Conservation (phyloP, 1,284 basidiomycete genomes). For the Blastosporella zonata region DNA sequence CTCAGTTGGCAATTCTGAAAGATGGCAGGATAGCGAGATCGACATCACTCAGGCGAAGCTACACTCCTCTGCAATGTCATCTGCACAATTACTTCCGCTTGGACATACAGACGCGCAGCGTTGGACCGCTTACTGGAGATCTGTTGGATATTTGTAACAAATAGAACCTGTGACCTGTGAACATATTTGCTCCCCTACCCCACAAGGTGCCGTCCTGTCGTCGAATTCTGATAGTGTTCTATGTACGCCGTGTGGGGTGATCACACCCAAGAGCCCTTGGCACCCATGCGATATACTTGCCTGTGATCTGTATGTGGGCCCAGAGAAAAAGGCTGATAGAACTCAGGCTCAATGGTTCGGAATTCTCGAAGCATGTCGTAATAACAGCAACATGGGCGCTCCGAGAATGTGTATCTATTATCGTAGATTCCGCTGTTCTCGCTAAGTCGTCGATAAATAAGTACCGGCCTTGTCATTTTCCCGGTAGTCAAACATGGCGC, state of each 20-base stretch:
- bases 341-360: no score
- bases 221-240: background rate
- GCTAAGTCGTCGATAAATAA: background rate
- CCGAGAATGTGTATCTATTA: no score
- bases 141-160: background rate
- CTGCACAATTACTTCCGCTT: background rate
- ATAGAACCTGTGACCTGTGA: background rate
- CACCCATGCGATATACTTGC: no score
- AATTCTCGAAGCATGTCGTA: no score
- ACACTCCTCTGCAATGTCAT: background rate
- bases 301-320: no score
- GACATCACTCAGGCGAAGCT: background rate
- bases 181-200: background rate
- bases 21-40: conserved; percentile 1
- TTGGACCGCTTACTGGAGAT: background rate
- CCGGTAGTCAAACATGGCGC: background rate
- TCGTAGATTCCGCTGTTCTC: background rate
- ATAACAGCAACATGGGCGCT: no score
- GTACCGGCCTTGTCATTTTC: background rate
- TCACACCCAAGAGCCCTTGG: no score
- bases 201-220: background rate
- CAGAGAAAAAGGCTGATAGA: no score
- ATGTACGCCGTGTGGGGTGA: no score
- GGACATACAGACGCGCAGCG: background rate
- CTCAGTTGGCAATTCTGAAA: background rate